Conservation (phyloP, 371 early-diverging fungal genomes). For the Circinella minor region DNA sequence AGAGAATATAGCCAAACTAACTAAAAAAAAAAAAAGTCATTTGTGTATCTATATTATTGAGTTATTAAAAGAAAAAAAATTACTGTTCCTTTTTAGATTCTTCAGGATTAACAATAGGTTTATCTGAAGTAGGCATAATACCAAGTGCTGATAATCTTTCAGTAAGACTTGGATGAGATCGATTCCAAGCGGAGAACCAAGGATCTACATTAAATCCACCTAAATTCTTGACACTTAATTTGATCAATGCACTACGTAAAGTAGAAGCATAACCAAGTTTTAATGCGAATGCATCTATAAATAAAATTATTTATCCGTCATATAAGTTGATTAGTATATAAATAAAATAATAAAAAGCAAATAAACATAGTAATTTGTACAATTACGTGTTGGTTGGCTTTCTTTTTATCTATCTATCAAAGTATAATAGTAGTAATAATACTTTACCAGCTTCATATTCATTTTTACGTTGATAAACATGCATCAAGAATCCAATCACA, state of each 20-base stretch:
- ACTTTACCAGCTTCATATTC: constrained; percentile 89
- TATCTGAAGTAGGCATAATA: constrained; percentile 44
- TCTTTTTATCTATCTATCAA: too few species aligned
- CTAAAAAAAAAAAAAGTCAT: too few species aligned
- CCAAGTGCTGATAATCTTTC: constrained; percentile 86
- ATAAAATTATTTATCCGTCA: not conserved
- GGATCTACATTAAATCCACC: constrained; percentile 89
- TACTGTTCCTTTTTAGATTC: constrained; percentile 20
- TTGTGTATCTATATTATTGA: too few species aligned
- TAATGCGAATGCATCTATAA: constrained; percentile 86
- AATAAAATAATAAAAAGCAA: too few species aligned
- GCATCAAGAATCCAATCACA: constrained; percentile 76
- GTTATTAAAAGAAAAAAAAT: too few species aligned
- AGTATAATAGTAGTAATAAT: too few species aligned
- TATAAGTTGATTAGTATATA: too few species aligned
- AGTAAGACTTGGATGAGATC: constrained; percentile 93
- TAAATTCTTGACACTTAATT: constrained; percentile 91
- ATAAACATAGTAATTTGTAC: too few species aligned
- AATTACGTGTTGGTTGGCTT: too few species aligned
- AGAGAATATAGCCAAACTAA: too few species aligned
- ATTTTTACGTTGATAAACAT: constrained; percentile 79
- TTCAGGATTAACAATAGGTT: constrained; percentile 31
- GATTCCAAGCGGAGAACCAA: constrained; percentile 92
- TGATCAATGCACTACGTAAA: constrained; percentile 85
- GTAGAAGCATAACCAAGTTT: constrained; percentile 84